phyloP scores from a whole-genome alignment of 2,329 filamentous ascomycete genomes.

The Ceratocystis lukuohia region DNA sequence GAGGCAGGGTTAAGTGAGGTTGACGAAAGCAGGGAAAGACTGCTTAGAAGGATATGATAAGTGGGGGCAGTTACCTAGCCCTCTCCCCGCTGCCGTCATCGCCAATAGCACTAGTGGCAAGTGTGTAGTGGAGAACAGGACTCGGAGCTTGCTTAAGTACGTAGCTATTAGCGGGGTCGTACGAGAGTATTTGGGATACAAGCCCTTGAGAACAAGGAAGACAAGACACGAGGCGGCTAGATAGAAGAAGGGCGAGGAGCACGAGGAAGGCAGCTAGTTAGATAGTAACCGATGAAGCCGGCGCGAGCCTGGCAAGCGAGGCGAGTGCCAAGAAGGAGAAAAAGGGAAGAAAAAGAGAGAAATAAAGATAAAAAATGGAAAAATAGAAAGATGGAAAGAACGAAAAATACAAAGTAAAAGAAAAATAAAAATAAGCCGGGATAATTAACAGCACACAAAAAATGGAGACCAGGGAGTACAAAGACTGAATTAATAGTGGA shows the following conservation, averaged over 20 bases:
- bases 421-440: neutral
- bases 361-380: neutral
- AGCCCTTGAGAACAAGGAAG: no score
- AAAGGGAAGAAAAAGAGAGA: neutral
- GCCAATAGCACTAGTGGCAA: neutral
- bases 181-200: no score
- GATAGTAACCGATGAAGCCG: neutral
- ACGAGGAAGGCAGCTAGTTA: neutral
- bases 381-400: neutral
- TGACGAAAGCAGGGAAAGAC: neutral
- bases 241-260: neutral
- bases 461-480: no score
- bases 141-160: no score
- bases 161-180: no score
- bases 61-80: neutral
- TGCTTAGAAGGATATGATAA: neutral
- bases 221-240: neutral
- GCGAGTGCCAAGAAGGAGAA: neutral
- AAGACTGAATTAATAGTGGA: no score
- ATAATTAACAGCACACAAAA: no score
- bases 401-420: neutral
- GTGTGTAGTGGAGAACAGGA: no score
- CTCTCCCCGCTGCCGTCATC: neutral
- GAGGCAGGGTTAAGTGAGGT: neutral
- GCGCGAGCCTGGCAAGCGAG: no score